These are phyloP conservation scores for Terfezia boudieri DNA, from an alignment of 495 filamentous ascomycete genomes.

Conservation along the genomic window DNA sequence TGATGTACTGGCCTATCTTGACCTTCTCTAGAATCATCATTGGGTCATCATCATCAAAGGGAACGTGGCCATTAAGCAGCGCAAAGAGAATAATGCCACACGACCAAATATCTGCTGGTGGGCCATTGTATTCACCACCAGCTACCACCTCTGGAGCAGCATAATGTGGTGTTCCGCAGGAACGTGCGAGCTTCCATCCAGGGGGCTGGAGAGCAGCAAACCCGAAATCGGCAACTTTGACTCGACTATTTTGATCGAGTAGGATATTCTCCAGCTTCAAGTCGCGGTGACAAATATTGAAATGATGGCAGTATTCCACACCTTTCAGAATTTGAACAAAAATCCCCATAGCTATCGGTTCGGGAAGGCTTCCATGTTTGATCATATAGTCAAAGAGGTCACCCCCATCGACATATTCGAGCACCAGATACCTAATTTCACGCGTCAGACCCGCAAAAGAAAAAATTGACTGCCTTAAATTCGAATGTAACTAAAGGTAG, in stretches of 20 bases:
- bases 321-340: conserved; percentile 90
- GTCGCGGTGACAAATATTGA: conserved; percentile 89
- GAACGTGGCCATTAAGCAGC: conserved; percentile 53
- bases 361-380: conserved; percentile 39
- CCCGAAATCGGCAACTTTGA: conserved; percentile 93
- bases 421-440: conserved; percentile 57
- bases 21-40: conserved; percentile 40
- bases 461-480: background rate
- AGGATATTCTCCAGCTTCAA: conserved; percentile 96
- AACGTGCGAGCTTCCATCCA: conserved; percentile 50
- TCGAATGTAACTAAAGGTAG: no score
- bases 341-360: conserved; percentile 58
- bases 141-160: conserved; percentile 77
- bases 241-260: conserved; percentile 40
- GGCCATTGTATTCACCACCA: conserved; percentile 50
- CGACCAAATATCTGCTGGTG: conserved; percentile 80
- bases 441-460: background rate
- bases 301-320: conserved; percentile 71
- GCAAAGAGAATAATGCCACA: conserved; percentile 79
- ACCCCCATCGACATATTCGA: conserved; percentile 83
- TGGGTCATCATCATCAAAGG: conserved; percentile 52
- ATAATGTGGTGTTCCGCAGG: conserved; percentile 92
- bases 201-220: conserved; percentile 85
- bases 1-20: conserved; percentile 43
- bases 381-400: conserved; percentile 74